phyloP scores from a whole-genome alignment of 176 grass and related monocot species.

The Phoenix roebelenii region DNA sequence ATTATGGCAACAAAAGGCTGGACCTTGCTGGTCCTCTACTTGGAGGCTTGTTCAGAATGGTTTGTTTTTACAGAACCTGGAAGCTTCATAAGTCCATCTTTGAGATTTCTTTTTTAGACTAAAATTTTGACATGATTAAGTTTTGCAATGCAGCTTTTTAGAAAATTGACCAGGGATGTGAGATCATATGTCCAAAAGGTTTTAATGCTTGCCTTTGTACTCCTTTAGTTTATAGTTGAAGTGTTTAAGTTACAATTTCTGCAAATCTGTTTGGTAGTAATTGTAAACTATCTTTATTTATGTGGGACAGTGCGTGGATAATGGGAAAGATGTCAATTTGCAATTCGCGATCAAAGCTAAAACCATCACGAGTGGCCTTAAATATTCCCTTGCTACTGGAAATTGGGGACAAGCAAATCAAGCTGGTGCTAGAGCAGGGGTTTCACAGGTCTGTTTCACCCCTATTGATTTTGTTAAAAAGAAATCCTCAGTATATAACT shows the following conservation, averaged over 20 bases:
- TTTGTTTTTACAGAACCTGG: slow-evolving; percentile 31
- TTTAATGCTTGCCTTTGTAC: slow-evolving; percentile 2
- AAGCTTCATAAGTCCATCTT: slow-evolving; percentile 6
- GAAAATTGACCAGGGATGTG: slow-evolving; percentile 95
- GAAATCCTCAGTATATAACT: too few species aligned
- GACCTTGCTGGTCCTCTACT: slow-evolving; percentile 98
- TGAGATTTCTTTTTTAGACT: slow-evolving; percentile 6
- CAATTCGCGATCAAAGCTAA: slow-evolving; percentile 99
- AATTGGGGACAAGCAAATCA: slow-evolving; percentile 94
- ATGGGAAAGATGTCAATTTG: slow-evolving; percentile 97
- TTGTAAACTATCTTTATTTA: too few species aligned
- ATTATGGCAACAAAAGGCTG: slow-evolving; percentile 99
- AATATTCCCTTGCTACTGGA: slow-evolving; percentile 82
- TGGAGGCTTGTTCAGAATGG: slow-evolving; percentile 94
- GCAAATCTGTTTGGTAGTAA: too few species aligned
- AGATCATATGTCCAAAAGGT: slow-evolving; percentile 99
- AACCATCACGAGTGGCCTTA: slow-evolving; percentile 82
- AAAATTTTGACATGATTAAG: neutral
- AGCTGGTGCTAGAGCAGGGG: slow-evolving; percentile 49
- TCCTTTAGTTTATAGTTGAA: too few species aligned
- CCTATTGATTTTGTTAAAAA: too few species aligned
- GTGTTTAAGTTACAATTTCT: too few species aligned
- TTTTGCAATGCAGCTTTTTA: slow-evolving; percentile 66
- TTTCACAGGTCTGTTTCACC: slow-evolving; percentile 63
- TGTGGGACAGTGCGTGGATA: slow-evolving; percentile 68